These are phyloP conservation scores for Solanum ossicruentum DNA, from an alignment of 257 asterid genomes.

Conservation along the genomic window DNA sequence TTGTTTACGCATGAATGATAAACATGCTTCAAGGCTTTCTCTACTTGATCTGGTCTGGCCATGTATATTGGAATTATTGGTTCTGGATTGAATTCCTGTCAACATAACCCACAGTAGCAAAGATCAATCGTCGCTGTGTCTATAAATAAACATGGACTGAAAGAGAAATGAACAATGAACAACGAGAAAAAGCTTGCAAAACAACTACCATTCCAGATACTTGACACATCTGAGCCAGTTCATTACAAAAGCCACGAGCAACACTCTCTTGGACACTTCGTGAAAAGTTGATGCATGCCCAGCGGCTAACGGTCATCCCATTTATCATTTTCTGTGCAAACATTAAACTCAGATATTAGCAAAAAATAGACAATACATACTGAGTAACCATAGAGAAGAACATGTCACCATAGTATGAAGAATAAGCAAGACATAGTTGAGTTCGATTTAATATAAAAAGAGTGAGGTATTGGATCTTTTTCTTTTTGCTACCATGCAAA, in stretches of 20 bases:
- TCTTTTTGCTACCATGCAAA: not conserved
- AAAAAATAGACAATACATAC: not conserved
- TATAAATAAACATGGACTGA: not conserved
- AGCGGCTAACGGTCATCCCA: constrained; percentile 90
- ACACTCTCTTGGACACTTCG: constrained; percentile 90
- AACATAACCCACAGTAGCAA: not conserved
- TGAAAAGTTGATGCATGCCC: constrained; percentile 99
- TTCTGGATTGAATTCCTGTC: constrained; percentile 77
- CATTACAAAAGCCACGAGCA: constrained; percentile 92
- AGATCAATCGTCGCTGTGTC: not conserved
- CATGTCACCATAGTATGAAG: not conserved
- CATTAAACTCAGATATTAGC: not conserved
- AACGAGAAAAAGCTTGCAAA: not conserved
- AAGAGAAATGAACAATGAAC: not conserved
- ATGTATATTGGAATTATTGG: constrained; percentile 78
- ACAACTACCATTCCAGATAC: constrained; percentile 87
- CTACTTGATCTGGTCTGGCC: constrained; percentile 94
- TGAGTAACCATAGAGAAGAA: not conserved
- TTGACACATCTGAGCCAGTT: constrained; percentile 97
- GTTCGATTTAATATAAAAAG: not conserved
- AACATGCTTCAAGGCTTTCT: constrained; percentile 87
- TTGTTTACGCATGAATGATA: constrained; percentile 64
- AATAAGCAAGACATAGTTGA: not conserved
- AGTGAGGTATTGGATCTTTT: not conserved
- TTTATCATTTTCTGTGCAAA: constrained; percentile 83